Evolutionary conservation across 2,329 filamentous ascomycete species (phyloP).

Genomic region (Erysiphe pulchra): DNA sequence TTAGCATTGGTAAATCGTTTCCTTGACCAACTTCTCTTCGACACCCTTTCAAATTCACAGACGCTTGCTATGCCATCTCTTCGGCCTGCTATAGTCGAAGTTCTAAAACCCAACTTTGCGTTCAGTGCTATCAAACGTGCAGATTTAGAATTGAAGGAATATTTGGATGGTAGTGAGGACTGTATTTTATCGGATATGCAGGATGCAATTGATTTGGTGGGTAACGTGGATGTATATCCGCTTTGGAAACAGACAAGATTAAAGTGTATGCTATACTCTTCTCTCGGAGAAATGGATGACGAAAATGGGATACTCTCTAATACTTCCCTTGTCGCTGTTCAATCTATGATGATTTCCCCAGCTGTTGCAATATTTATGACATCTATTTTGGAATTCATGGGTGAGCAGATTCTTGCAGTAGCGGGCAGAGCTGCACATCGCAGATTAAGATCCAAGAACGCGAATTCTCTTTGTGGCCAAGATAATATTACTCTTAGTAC

Average conservation of each 20-base stretch:
- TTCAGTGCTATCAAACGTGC: constrained; percentile 61
- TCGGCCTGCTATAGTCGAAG: constrained; percentile 59
- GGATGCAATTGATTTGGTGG: constrained; percentile 21
- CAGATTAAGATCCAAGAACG: constrained; percentile 31
- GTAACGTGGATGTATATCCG: constrained; percentile 31
- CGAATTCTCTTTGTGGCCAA: constrained; percentile 25
- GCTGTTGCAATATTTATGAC: constrained; percentile 90
- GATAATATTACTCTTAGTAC: constrained; percentile 22
- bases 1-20: constrained; percentile 70
- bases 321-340: constrained; percentile 27
- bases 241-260: constrained; percentile 85
- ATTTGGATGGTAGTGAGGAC: constrained; percentile 54
- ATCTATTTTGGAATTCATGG: constrained; percentile 80
- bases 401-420: constrained; percentile 70
- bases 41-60: constrained; percentile 55
- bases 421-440: constrained; percentile 64
- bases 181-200: constrained; percentile 33
- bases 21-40: constrained; percentile 78
- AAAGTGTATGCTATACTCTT: constrained; percentile 95
- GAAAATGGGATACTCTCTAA: constrained; percentile 76
- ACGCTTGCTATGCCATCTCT: constrained; percentile 53
- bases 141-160: constrained; percentile 69
- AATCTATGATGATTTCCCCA: constrained; percentile 49
- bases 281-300: constrained; percentile 88
- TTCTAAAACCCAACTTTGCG: constrained; percentile 72